Evolutionary conservation across 2,329 filamentous ascomycete genomes (phyloP).

Genomic region (Aureobasidium sp.): DNA sequence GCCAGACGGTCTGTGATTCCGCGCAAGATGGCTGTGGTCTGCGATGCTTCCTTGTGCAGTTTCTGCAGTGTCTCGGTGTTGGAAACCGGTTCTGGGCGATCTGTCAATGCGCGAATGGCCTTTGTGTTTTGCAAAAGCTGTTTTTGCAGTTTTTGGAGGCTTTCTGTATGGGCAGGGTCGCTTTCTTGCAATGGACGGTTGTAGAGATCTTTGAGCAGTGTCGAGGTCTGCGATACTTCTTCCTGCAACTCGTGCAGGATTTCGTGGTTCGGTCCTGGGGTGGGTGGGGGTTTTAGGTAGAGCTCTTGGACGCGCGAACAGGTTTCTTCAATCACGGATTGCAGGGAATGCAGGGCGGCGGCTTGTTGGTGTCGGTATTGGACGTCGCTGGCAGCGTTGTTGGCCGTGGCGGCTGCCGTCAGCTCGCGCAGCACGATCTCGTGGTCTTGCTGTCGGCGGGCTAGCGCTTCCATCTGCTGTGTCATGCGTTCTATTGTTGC

Average conservation of each 20-base stretch:
- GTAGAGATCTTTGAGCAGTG: neutral
- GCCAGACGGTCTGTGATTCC: neutral
- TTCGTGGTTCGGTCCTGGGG: slow-evolving; percentile 2
- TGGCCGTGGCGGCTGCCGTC: neutral
- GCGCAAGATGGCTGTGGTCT: neutral
- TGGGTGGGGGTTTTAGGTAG: neutral
- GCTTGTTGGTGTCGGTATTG: slow-evolving; percentile 12
- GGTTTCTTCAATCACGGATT: slow-evolving; percentile 2
- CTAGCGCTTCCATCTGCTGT: neutral
- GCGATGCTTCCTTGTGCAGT: neutral
- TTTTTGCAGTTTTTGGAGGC: neutral
- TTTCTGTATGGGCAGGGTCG: neutral
- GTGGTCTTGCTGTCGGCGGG: slow-evolving; percentile 1
- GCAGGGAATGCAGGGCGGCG: neutral
- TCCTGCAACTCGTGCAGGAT: slow-evolving; percentile 1
- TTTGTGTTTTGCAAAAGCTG: neutral
- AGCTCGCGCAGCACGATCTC: slow-evolving; percentile 6
- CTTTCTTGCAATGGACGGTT: neutral
- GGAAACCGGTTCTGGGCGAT: neutral
- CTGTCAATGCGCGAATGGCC: neutral
- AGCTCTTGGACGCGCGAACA: slow-evolving; percentile 4
- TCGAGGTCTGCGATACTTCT: neutral
- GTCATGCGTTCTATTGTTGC: slow-evolving; percentile 14
- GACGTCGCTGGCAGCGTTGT: slow-evolving; percentile 2
- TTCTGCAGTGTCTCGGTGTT: neutral